A percentile compares a stretch with the other conserved stretches of the same genome.
These are phyloP conservation scores for Phytophthora podocarpi DNA, from an alignment of 352 stramenopile genomes.

Conservation along the genomic window DNA sequence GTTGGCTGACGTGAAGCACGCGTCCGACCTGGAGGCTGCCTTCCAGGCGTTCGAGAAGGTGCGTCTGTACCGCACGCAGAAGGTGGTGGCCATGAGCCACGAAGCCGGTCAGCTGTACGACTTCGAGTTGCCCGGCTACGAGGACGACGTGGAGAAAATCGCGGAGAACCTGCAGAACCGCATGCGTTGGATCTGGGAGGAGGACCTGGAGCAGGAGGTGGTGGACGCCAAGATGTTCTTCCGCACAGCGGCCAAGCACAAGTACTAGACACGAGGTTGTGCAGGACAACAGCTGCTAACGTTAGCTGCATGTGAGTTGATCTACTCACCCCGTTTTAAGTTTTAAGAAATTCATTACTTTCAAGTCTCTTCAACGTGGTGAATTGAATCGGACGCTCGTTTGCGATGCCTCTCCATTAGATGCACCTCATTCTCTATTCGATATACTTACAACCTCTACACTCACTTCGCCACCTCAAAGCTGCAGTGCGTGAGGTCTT, in stretches of 20 bases:
- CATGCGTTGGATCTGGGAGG: conserved; percentile 44
- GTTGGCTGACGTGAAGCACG: conserved; percentile 27
- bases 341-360: no score
- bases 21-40: conserved; percentile 28
- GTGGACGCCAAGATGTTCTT: conserved; percentile 32
- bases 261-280: no score
- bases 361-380: no score
- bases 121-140: conserved; percentile 31
- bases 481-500: conserved; percentile 24
- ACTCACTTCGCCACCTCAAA: conserved; percentile 25
- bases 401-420: no score
- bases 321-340: no score
- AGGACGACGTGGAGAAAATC: conserved; percentile 38
- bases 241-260: background rate
- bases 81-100: conserved; percentile 33
- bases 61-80: conserved; percentile 42
- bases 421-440: no score
- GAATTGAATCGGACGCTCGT: no score
- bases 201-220: conserved; percentile 40
- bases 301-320: no score
- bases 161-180: conserved; percentile 33
- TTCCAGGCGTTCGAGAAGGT: conserved; percentile 44
- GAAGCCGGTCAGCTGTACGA: conserved; percentile 39
- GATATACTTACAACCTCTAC: no score
- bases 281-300: no score